Conservation (phyloP, 495 filamentous ascomycete species). For the Neurospora sp. region DNA sequence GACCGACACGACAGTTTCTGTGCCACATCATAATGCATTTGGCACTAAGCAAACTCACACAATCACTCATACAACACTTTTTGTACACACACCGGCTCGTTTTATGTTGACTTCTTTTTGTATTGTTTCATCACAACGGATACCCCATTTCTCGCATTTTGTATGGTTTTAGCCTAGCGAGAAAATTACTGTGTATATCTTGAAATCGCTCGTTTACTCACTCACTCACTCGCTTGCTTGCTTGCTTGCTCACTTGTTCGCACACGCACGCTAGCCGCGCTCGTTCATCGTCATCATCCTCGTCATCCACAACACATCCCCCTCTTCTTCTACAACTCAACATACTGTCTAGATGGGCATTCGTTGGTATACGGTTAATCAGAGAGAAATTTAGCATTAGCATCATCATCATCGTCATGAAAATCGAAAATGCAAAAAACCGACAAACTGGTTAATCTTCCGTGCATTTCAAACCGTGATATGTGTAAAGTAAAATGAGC, state of each 20-base stretch:
- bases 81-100: background rate
- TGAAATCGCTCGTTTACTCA: background rate
- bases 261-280: background rate
- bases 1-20: background rate
- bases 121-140: background rate
- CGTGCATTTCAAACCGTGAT: background rate
- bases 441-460: background rate
- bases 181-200: background rate
- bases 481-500: background rate
- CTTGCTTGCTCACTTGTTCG: background rate
- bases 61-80: background rate
- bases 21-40: background rate
- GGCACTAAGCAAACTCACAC: background rate
- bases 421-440: background rate
- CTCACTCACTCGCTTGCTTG: background rate
- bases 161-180: background rate
- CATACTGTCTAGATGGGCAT: background rate
- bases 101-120: background rate
- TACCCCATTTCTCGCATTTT: background rate
- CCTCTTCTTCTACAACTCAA: background rate
- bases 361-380: background rate
- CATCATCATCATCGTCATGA: background rate
- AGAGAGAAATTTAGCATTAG: background rate
- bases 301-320: background rate
- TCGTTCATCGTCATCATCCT: background rate